Conservation (phyloP, 176 grass and related monocot species). For the barley (Hordeum vulgare) region DNA sequence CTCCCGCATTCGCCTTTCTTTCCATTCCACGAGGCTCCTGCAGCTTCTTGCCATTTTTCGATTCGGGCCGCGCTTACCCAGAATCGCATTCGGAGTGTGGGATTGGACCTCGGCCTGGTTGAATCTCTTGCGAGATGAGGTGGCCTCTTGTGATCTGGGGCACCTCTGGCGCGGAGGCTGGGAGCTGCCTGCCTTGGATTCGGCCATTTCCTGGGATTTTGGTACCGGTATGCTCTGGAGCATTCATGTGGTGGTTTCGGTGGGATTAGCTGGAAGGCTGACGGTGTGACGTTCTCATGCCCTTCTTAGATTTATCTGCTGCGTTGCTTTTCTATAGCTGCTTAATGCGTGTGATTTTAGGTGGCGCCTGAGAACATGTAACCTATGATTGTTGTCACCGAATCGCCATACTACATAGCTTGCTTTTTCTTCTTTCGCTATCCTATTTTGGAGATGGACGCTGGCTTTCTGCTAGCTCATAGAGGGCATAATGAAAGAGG, state of each 20-base stretch:
- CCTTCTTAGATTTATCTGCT: slow-evolving; percentile 21
- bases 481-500: not conserved
- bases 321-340: slow-evolving; percentile 11
- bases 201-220: not conserved
- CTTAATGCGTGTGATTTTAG: slow-evolving; percentile 11
- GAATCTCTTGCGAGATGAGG: not conserved
- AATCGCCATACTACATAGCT: not conserved
- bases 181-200: slow-evolving; percentile 8
- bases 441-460: not conserved
- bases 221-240: not conserved
- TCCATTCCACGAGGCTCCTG: not conserved
- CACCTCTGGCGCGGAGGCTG: not conserved
- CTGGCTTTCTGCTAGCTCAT: not conserved
- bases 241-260: not conserved
- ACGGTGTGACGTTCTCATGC: not conserved
- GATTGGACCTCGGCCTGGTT: not conserved
- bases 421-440: not conserved
- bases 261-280: not conserved
- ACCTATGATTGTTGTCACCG: not conserved
- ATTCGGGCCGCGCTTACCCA: not conserved
- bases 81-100: not conserved
- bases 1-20: not conserved
- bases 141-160: not conserved
- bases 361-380: not conserved
- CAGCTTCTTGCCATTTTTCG: not conserved